Conservation (phyloP, 2,329 filamentous ascomycete species). For the Microsporum audouinii region DNA sequence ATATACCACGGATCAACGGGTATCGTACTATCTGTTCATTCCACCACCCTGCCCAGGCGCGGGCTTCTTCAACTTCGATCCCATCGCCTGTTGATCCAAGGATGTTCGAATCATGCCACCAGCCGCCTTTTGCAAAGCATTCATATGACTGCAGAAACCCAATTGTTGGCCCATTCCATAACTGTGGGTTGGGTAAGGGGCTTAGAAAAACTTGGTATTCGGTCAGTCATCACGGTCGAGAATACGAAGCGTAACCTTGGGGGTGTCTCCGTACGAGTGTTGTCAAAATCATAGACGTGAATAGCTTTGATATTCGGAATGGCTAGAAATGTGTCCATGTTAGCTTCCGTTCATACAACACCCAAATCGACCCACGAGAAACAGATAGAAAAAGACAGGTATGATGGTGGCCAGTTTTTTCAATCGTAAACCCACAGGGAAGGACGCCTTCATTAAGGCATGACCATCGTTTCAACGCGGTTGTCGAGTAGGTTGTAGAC, state of each 20-base stretch:
- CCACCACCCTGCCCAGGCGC: conserved; percentile 90
- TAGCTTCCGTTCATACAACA: neutral
- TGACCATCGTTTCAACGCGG: conserved; percentile 74
- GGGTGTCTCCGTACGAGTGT: conserved; percentile 56
- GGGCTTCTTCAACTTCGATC: conserved; percentile 64
- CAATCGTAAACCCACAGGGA: conserved; percentile 42
- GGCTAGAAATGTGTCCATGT: conserved; percentile 29
- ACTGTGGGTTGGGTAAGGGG: conserved; percentile 72
- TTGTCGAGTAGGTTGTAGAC: conserved; percentile 46
- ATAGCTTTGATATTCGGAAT: conserved; percentile 62
- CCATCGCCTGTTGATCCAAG: conserved; percentile 78
- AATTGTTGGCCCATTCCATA: conserved; percentile 73
- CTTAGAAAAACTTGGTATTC: conserved; percentile 66
- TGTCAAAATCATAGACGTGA: conserved; percentile 97
- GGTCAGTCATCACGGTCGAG: neutral
- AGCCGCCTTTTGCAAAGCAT: conserved; percentile 70
- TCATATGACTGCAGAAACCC: conserved; percentile 66
- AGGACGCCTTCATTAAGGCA: conserved; percentile 52
- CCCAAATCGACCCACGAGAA: neutral
- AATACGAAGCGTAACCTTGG: conserved; percentile 6
- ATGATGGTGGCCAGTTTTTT: neutral
- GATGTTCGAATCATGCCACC: conserved; percentile 92
- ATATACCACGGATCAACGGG: conserved; percentile 2
- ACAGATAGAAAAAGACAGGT: too few relatives aligned
- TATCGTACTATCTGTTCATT: conserved; percentile 69